A percentile compares a stretch with the other conserved stretches of the same genome.
Conservation (phyloP, 805 yeast species). For the Ogataea pini region DNA sequence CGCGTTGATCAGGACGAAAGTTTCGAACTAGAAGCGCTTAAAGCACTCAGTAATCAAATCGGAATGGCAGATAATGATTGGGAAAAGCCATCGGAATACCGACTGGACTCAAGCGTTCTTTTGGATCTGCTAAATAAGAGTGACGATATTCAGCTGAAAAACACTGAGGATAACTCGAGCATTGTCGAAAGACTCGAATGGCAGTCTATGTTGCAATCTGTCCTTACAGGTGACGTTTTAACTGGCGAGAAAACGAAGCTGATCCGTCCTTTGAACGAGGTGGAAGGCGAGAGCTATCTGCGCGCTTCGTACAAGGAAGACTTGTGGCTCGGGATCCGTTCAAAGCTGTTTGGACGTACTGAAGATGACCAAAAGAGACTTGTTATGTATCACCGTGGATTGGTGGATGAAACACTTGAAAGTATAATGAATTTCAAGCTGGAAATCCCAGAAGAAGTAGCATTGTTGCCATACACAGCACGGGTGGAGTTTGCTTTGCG, state of each 20-base stretch:
- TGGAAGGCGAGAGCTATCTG: slow-evolving; percentile 47
- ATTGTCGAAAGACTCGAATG: slow-evolving; percentile 85
- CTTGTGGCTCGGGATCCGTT: slow-evolving; percentile 84
- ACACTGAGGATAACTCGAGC: slow-evolving; percentile 28
- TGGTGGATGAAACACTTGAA: slow-evolving; percentile 71
- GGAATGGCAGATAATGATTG: slow-evolving; percentile 36
- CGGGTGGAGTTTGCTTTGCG: slow-evolving; percentile 39
- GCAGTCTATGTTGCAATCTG: slow-evolving; percentile 92
- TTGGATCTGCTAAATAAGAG: slow-evolving; percentile 36
- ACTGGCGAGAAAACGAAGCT: slow-evolving; percentile 83
- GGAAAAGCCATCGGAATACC: slow-evolving; percentile 36
- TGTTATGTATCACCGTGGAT: slow-evolving; percentile 64
- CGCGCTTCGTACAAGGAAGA: slow-evolving; percentile 64
- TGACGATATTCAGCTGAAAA: slow-evolving; percentile 37
- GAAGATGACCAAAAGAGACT: slow-evolving; percentile 75
- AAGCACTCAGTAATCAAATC: slow-evolving; percentile 33
- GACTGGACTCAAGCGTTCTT: slow-evolving; percentile 37
- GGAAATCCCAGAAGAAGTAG: slow-evolving; percentile 38
- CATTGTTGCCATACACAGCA: slow-evolving; percentile 22
- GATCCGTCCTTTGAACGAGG: slow-evolving; percentile 47
- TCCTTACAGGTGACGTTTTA: slow-evolving; percentile 93
- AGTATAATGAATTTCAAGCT: slow-evolving; percentile 67
- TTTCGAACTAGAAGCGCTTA: slow-evolving; percentile 33
- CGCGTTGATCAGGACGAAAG: slow-evolving; percentile 21
- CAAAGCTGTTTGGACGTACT: slow-evolving; percentile 77